These are phyloP conservation scores for Haplosporangium sp. DNA, from an alignment of 371 early-diverging fungal genomes.

Conservation along the genomic window DNA sequence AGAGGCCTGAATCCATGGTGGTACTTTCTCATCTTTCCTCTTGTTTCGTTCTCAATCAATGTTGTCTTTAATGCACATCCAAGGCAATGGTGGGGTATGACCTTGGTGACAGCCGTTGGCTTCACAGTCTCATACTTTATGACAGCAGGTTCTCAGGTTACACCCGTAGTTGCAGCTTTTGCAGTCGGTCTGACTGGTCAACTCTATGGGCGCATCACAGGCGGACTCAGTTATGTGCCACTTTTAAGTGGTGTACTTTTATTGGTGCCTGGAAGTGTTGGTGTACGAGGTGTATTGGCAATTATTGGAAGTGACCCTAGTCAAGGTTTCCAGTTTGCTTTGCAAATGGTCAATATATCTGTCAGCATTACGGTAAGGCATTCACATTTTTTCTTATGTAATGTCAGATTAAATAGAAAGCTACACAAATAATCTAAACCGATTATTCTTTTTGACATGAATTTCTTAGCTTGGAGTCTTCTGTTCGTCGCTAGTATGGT, in stretches of 20 bases:
- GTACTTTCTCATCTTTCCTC: conserved; percentile 51
- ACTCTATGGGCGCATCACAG: conserved; percentile 64
- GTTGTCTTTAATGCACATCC: conserved; percentile 58
- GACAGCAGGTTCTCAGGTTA: conserved; percentile 54
- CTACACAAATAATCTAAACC: not conserved
- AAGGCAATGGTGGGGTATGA: conserved; percentile 55
- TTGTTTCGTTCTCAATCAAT: conserved; percentile 50
- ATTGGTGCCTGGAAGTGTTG: conserved; percentile 72
- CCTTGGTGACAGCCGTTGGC: conserved; percentile 40
- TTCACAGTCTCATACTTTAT: conserved; percentile 52
- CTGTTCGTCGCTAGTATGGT: conserved; percentile 49
- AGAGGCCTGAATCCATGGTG: conserved; percentile 44
- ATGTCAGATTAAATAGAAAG: no score
- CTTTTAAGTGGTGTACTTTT: conserved; percentile 68
- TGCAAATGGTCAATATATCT: conserved; percentile 64
- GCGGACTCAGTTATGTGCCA: conserved; percentile 68
- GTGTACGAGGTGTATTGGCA: conserved; percentile 55
- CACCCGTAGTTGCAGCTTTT: conserved; percentile 66
- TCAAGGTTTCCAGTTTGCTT: conserved; percentile 65
- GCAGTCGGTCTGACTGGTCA: conserved; percentile 69
- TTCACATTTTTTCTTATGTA: not conserved
- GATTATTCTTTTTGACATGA: not conserved
- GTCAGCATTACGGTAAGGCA: conserved; percentile 68
- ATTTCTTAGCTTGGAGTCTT: conserved; percentile 41
- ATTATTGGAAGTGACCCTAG: conserved; percentile 56